Percentiles rank a stretch among this genome's conserved stretches.
Conservation (phyloP, 371 early-diverging fungal genomes). For the Mucor piriformis region DNA sequence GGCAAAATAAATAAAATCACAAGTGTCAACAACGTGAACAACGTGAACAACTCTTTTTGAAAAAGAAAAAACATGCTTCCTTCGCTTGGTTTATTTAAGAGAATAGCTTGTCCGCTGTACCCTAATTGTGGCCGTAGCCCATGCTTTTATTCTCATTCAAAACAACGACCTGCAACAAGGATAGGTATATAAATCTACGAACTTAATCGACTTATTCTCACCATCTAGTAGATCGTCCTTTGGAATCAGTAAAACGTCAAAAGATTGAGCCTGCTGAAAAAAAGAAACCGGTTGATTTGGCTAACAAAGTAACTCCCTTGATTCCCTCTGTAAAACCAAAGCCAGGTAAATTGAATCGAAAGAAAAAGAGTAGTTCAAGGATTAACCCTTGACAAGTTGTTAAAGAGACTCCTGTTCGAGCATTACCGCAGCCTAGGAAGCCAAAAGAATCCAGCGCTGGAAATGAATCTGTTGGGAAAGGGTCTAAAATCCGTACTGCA, state of each 20-base stretch:
- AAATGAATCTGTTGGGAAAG: background rate
- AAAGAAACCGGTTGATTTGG: background rate
- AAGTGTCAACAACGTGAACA: too few relatives aligned
- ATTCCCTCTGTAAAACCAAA: background rate
- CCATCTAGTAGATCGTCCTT: conserved; percentile 1
- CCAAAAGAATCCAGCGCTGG: background rate
- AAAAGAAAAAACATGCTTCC: conserved; percentile 33
- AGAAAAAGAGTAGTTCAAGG: too few relatives aligned
- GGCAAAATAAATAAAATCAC: too few relatives aligned
- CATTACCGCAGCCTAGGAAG: background rate
- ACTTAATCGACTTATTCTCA: background rate
- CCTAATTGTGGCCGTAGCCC: conserved; percentile 34
- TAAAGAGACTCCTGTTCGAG: background rate
- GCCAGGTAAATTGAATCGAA: too few relatives aligned
- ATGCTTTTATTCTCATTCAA: conserved; percentile 38
- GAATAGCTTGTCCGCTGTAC: conserved; percentile 36
- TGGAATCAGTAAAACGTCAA: conserved; percentile 11
- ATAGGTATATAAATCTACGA: background rate
- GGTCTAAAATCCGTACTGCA: conserved; percentile 17
- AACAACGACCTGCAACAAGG: background rate
- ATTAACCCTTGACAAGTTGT: too few relatives aligned
- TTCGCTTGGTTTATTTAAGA: conserved; percentile 37
- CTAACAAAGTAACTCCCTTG: background rate
- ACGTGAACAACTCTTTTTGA: too few relatives aligned
- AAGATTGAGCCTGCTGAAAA: background rate